Conservation (phyloP, 2,329 filamentous ascomycete species). For the Penicillium sp. region DNA sequence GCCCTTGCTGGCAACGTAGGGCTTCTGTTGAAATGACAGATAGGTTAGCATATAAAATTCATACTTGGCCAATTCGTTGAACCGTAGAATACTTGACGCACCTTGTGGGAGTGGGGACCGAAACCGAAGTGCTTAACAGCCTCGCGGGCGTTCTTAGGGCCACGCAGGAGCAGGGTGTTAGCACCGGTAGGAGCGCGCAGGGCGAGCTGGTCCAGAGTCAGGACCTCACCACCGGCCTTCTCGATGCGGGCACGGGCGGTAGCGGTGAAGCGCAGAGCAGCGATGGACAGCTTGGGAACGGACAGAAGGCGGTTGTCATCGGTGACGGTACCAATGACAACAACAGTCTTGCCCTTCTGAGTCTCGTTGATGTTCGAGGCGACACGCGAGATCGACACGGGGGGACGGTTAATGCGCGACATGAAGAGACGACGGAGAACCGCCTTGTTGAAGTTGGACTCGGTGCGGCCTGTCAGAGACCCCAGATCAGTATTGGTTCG, state of each 20-base stretch:
- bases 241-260: conserved; percentile 91
- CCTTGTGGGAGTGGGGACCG: conserved; percentile 97
- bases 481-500: conserved; percentile 16
- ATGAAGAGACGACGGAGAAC: conserved; percentile 96
- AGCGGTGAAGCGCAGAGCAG: conserved; percentile 93
- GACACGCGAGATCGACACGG: conserved; percentile 92
- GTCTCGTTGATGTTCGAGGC: conserved; percentile 64
- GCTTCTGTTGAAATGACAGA: conserved; percentile 65
- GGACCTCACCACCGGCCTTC: conserved; percentile 89
- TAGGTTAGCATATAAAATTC: conserved; percentile 16
- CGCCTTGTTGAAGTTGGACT: conserved; percentile 98
- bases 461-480: conserved; percentile 74
- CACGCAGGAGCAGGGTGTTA: conserved; percentile 96
- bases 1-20: conserved; percentile 96
- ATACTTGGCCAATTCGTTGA: not conserved
- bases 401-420: conserved; percentile 97
- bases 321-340: conserved; percentile 92
- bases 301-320: conserved; percentile 94
- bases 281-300: conserved; percentile 89
- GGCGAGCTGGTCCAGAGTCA: conserved; percentile 97
- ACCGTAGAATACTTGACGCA: conserved; percentile 43
- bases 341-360: conserved; percentile 73
- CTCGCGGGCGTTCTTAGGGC: conserved; percentile 97
- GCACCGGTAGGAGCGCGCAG: conserved; percentile 90
- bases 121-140: conserved; percentile 99